A percentile compares a stretch with the other conserved stretches of the same genome.
These are phyloP conservation scores for Geotrichum europaeum DNA, from an alignment of 1,139 yeast genomes.

Conservation along the genomic window DNA sequence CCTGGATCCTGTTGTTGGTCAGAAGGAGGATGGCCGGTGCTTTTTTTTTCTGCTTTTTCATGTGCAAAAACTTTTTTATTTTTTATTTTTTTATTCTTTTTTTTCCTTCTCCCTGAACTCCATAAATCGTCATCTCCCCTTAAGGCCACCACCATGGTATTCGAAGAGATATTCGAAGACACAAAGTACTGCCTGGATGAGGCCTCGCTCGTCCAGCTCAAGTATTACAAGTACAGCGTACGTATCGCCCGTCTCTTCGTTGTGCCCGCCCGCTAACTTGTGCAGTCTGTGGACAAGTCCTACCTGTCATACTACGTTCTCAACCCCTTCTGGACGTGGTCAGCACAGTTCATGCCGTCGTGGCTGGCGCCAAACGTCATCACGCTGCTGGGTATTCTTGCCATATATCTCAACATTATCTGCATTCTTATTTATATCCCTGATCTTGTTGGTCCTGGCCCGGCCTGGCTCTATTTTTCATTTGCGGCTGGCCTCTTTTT, in stretches of 20 bases:
- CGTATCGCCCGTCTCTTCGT: neutral
- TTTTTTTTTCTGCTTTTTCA: neutral
- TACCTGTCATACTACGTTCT: constrained; percentile 56
- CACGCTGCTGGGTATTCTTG: constrained; percentile 59
- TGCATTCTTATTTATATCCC: constrained; percentile 59
- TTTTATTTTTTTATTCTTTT: neutral
- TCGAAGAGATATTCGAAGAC: constrained; percentile 8
- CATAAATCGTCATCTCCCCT: neutral
- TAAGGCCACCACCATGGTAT: neutral
- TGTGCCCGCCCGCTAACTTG: neutral
- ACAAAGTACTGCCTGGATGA: constrained; percentile 19
- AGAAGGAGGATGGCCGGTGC: neutral
- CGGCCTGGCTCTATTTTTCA: constrained; percentile 62
- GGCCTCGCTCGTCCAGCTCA: constrained; percentile 14
- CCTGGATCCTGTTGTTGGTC: neutral
- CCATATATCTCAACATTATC: constrained; percentile 49
- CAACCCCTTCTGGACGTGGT: constrained; percentile 66
- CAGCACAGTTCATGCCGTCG: constrained; percentile 60
- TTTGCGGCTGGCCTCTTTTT: constrained; percentile 66
- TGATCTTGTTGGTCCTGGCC: constrained; percentile 45
- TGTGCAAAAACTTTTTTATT: neutral
- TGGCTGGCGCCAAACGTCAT: constrained; percentile 76
- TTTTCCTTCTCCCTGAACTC: neutral
- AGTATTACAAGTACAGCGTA: constrained; percentile 14
- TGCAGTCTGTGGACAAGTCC: constrained; percentile 59